Evolutionary conservation across 106 monocot genomes (phyloP), one percentile per base, ranked within the genome.

Genomic region (Apostasia ramifera): DNA sequence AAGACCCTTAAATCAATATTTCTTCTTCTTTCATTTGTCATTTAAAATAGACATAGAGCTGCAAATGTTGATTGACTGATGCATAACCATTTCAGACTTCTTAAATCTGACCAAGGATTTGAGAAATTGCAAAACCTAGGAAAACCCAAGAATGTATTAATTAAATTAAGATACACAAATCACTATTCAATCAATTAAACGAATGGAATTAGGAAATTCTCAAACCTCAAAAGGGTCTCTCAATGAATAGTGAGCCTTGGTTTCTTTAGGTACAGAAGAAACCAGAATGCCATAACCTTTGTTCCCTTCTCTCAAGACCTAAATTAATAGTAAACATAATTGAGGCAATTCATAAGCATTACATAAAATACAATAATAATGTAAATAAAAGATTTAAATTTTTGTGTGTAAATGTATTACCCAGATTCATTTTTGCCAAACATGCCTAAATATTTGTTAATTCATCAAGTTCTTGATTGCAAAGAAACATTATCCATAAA

Each of bases 201-300:
- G 0, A 44, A 39, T 3, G 2, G 5, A 4, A 63, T 39, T 3
- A 8, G 13, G 8, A 11, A 5, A 8, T 13, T 1, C 42, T 54
- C 12, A 45, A 79, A 91, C 94, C 90, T 94, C 94, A 47, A 83
- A 79, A 10, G 94, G 82, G 39, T 94, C 90, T 73, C 69, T 84
- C 43, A 94, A 74, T 63, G 90, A 85, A 71, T 90, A 94, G 41
- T 79, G 75, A 0, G 94, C 94, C 61, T 70, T 84, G 52, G 85
- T 74, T 69, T 87, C 87, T 52, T 94, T 94, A 2, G 94, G 87
- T 2, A 80, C 47, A 2, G 94, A 85, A 6, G 94, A 94, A 4
- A 94, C 94, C 61, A 94, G 55, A 53, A 94, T 94, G 48, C 94
- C 90, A 71, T 60, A 83, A 40, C 94, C 94, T 15, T 67, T 70